Percentiles rank a stretch among this genome's conserved stretches.
Evolutionary conservation across 2,329 filamentous ascomycete genomes (phyloP).

Genomic region (Epicoccum nigrum): DNA sequence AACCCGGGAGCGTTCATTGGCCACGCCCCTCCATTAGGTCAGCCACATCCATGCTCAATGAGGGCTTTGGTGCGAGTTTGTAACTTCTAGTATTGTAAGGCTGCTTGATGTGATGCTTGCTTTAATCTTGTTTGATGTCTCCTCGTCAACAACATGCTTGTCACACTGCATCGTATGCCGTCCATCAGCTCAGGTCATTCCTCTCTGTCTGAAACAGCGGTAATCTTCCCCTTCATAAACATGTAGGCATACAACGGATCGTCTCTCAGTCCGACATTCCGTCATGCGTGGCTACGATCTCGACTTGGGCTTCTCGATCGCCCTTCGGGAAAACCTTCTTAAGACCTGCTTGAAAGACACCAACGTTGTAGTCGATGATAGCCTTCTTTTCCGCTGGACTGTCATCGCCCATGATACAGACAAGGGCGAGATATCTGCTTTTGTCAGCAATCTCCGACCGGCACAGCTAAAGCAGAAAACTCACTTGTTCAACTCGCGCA

Average conservation of each 20-base stretch:
- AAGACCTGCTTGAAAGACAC: constrained; percentile 78
- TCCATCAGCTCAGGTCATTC: too few relatives aligned
- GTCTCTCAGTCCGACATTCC: constrained; percentile 10
- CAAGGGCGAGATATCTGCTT: constrained; percentile 74
- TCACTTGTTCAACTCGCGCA: constrained; percentile 71
- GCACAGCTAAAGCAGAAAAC: constrained; percentile 24
- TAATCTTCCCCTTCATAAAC: neutral
- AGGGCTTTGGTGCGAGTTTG: constrained; percentile 2
- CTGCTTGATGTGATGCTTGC: neutral
- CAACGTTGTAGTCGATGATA: constrained; percentile 85
- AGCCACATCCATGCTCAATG: constrained; percentile 15
- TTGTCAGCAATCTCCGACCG: constrained; percentile 7
- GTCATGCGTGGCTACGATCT: constrained; percentile 31
- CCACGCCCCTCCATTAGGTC: neutral
- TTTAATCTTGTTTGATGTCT: neutral
- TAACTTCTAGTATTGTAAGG: neutral
- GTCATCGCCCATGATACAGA: constrained; percentile 83
- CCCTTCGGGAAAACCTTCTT: constrained; percentile 73
- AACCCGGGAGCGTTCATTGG: constrained; percentile 6
- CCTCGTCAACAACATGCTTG: neutral
- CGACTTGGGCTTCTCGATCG: constrained; percentile 35
- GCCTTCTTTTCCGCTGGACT: constrained; percentile 84
- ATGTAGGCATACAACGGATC: neutral
- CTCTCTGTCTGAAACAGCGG: too few relatives aligned
- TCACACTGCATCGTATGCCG: too few relatives aligned